Evolutionary conservation across 2,329 filamentous ascomycete species (phyloP).

Genomic region (Xylaria polymorpha): DNA sequence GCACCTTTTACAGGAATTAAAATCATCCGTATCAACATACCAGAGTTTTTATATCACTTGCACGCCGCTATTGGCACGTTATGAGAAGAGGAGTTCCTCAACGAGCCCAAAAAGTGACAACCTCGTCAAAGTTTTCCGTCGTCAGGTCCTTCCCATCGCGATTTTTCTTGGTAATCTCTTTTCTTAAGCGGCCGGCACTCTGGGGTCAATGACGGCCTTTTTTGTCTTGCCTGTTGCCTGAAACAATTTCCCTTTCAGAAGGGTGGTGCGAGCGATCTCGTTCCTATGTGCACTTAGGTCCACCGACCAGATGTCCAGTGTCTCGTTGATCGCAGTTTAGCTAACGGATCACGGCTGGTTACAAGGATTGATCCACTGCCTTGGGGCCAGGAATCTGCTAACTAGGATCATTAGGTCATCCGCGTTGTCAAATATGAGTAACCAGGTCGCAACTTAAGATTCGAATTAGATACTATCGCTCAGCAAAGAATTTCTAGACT

Average conservation of each 20-base stretch:
- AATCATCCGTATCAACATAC: background rate
- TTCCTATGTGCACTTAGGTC: background rate
- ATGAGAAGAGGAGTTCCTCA: background rate
- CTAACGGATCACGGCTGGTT: background rate
- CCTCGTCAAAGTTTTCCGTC: background rate
- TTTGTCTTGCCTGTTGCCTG: background rate
- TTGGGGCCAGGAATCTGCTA: background rate
- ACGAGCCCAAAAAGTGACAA: slow-evolving; percentile 7
- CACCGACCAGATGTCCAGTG: background rate
- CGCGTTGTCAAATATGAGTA: background rate
- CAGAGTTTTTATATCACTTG: background rate
- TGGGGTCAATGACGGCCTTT: background rate
- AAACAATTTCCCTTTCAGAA: background rate
- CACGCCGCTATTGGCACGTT: too few relatives aligned
- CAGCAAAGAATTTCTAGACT: too few relatives aligned
- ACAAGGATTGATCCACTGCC: background rate
- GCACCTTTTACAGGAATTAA: background rate
- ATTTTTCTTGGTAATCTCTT: slow-evolving; percentile 1
- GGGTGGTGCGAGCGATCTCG: background rate
- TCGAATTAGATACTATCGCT: too few relatives aligned
- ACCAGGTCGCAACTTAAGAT: background rate
- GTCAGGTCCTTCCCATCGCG: background rate
- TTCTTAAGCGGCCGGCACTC: background rate
- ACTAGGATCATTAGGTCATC: background rate
- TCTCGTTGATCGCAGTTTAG: background rate